Base-by-base conservation (phyloP, 768 basidiomycete genomes). In the Boletus rubropictus region DNA sequence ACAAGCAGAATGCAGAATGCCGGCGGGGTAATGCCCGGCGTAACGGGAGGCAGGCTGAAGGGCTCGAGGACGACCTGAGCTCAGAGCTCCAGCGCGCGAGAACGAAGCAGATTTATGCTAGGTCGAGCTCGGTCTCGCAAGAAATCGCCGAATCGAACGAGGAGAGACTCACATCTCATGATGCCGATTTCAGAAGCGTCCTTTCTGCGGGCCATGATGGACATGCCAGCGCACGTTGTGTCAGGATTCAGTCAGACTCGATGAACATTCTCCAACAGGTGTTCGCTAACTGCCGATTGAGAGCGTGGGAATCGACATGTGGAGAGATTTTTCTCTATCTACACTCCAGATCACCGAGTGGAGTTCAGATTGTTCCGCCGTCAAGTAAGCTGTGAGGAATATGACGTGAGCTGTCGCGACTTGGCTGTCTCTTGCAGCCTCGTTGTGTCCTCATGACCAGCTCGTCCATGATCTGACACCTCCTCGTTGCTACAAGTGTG, bases 361-460 rank as follows among this genome's bases (percentile, higher is more conserved):
- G 34, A 27, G 39, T 27, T 34, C 9, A 33, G 32, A 27, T 27
- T 20, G 18, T 31, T 17, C 28, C 24, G 24, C 28, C 21, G 39
- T 50, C 49, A 49, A 18, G 8, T 28, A 11, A 7, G 31, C n/a
- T n/a, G n/a, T n/a, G n/a, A n/a, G n/a, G n/a, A n/a, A n/a, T n/a
- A n/a, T 21, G 42, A 42, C 39, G 42, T 42, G 53, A 49, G 24
- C 33, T 29, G 42, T 44, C 31, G 31, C 25, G 15, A 46, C 15
- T 3, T 25, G 24, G 24, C 24, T 8, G 24, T 25, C n/a, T n/a
- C n/a, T n/a, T 11, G 8, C 11, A 29, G 8, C 28, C 28, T 11
- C n/a, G n/a, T n/a, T n/a, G n/a, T n/a, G n/a, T n/a, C n/a, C n/a
- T n/a, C n/a, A n/a, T n/a, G n/a, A n/a, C n/a, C 24, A 25, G 24